A percentile compares a stretch with the other conserved stretches of the same genome.
Evolutionary conservation across 768 basidiomycete species (phyloP).

Genomic region (Pleurotus salmoneostramineus): DNA sequence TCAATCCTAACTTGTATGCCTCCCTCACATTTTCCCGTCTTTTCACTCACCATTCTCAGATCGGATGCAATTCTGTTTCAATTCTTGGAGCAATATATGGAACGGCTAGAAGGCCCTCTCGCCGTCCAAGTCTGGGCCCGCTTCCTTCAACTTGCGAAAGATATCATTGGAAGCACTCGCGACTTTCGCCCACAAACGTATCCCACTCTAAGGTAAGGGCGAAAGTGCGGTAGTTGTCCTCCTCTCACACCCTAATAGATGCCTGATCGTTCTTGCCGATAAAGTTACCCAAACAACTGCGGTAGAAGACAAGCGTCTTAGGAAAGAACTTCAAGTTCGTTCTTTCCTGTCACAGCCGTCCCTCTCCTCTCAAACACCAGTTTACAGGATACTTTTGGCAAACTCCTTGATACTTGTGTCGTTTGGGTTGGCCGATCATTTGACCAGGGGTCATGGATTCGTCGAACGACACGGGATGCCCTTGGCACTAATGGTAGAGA

Average conservation of each 20-base stretch:
- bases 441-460: constrained; percentile 80
- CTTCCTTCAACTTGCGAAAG: constrained; percentile 74
- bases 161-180: constrained; percentile 59
- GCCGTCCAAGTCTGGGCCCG: constrained; percentile 91
- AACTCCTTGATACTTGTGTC: constrained; percentile 79
- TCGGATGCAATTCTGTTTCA: constrained; percentile 70
- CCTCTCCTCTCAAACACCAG: neutral
- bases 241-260: constrained; percentile 37
- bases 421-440: constrained; percentile 67
- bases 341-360: neutral
- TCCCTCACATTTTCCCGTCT: neutral
- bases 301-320: constrained; percentile 82
- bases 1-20: constrained; percentile 67
- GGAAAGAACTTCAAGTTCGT: constrained; percentile 82
- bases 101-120: constrained; percentile 81
- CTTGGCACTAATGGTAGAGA: constrained; percentile 62
- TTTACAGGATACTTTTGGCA: constrained; percentile 74
- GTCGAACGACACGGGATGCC: constrained; percentile 62
- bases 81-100: constrained; percentile 86
- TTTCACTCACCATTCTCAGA: constrained; percentile 30
- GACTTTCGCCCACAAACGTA: constrained; percentile 73
- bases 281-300: constrained; percentile 88
- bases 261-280: constrained; percentile 73
- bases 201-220: constrained; percentile 62
- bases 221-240: neutral